phyloP scores from a whole-genome alignment of 768 basidiomycete species.

The Kwoniella sp. region DNA sequence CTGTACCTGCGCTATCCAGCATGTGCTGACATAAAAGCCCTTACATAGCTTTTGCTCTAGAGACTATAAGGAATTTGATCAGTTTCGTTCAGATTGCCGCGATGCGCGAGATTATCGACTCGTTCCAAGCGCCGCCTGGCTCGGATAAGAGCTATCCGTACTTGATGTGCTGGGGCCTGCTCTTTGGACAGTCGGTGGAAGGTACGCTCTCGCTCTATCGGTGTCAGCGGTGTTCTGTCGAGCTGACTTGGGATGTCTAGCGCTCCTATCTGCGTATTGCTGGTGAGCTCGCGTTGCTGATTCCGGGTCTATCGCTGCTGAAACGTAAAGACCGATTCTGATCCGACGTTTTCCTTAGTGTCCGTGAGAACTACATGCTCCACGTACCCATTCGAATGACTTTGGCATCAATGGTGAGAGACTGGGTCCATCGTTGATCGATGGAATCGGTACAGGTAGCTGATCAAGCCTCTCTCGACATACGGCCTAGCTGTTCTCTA shows the following conservation, averaged over 20 bases:
- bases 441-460: background rate
- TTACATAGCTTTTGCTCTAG: slow-evolving; percentile 30
- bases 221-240: background rate
- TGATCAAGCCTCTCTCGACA: background rate
- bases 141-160: slow-evolving; percentile 42
- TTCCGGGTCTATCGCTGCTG: background rate
- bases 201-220: slow-evolving; percentile 16
- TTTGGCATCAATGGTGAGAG: slow-evolving; percentile 43
- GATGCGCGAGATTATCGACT: slow-evolving; percentile 42
- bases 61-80: slow-evolving; percentile 22
- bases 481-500: slow-evolving; percentile 39
- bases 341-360: slow-evolving; percentile 12
- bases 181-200: slow-evolving; percentile 40
- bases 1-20: background rate
- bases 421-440: background rate
- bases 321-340: too few species aligned
- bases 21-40: background rate
- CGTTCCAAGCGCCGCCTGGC: slow-evolving; percentile 31
- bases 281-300: slow-evolving; percentile 4
- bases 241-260: background rate
- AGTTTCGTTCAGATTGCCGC: slow-evolving; percentile 38
- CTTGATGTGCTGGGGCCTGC: slow-evolving; percentile 47
- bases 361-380: slow-evolving; percentile 43
- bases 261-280: slow-evolving; percentile 19
- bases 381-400: slow-evolving; percentile 43